A percentile compares a stretch with the other conserved stretches of the same genome.
Evolutionary conservation across 1,139 yeast genomes (phyloP).

Genomic region (Diutina ranongensis): DNA sequence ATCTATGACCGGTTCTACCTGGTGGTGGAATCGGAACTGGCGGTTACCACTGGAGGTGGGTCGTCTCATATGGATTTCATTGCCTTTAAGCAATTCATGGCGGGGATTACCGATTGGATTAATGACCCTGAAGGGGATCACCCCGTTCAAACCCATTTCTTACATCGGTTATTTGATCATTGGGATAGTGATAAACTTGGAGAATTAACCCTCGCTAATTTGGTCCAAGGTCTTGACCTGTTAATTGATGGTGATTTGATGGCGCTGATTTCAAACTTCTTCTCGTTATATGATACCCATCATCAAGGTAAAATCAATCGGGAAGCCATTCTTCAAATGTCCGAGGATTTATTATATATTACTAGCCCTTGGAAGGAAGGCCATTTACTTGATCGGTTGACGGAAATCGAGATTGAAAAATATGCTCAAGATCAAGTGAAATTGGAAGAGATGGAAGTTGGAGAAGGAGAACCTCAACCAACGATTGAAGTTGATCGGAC

Average conservation of each 20-base stretch:
- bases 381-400: constrained; percentile 42
- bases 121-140: constrained; percentile 9
- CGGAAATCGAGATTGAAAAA: constrained; percentile 49
- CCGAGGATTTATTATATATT: constrained; percentile 75
- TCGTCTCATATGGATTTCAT: constrained; percentile 64
- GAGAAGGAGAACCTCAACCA: constrained; percentile 22
- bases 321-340: constrained; percentile 70
- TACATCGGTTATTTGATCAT: constrained; percentile 50
- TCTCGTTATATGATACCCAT: constrained; percentile 58
- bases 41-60: constrained; percentile 54
- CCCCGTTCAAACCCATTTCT: constrained; percentile 31
- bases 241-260: constrained; percentile 65
- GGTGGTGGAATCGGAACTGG: constrained; percentile 53
- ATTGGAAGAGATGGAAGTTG: constrained; percentile 11
- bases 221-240: constrained; percentile 62
- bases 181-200: constrained; percentile 56
- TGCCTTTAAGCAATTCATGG: constrained; percentile 62
- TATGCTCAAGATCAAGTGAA: constrained; percentile 52
- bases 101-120: constrained; percentile 77
- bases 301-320: constrained; percentile 53
- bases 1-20: constrained; percentile 80
- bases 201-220: constrained; percentile 54
- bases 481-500: constrained; percentile 46
- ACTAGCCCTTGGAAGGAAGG: constrained; percentile 82
- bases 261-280: constrained; percentile 70